These are phyloP conservation scores for Pseudofabraea citricarpa DNA, from an alignment of 2,329 filamentous ascomycete genomes.

Conservation along the genomic window DNA sequence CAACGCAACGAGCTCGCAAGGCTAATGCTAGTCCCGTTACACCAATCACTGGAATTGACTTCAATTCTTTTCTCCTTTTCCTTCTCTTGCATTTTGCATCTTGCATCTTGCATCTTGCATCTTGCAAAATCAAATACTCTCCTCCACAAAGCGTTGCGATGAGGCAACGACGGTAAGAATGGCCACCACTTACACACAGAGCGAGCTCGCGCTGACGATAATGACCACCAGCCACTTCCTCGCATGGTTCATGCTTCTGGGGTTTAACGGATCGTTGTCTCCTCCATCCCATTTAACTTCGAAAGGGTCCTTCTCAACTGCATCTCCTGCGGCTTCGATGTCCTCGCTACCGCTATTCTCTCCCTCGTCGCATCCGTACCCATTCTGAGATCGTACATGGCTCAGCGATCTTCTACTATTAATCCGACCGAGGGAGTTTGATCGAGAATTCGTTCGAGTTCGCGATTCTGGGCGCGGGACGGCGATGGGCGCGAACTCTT, in stretches of 20 bases:
- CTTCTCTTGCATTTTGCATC: too few relatives aligned
- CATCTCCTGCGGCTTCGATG: slow-evolving; percentile 17
- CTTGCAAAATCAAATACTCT: slow-evolving; percentile 4
- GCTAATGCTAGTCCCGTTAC: background rate
- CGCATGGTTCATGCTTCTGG: slow-evolving; percentile 59
- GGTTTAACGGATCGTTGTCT: slow-evolving; percentile 68
- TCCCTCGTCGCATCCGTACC: slow-evolving; percentile 26
- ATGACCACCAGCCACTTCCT: slow-evolving; percentile 76
- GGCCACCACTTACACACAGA: slow-evolving; percentile 71
- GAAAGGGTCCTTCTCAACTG: slow-evolving; percentile 40
- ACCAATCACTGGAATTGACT: too few relatives aligned
- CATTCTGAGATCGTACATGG: slow-evolving; percentile 23
- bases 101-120: slow-evolving; percentile 3
- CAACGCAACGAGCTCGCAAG: background rate
- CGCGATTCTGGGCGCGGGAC: background rate
- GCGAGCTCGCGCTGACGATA: slow-evolving; percentile 67
- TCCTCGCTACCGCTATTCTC: slow-evolving; percentile 7
- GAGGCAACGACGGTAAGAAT: background rate
- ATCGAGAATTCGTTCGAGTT: background rate
- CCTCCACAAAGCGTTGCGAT: background rate
- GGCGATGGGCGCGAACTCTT: background rate
- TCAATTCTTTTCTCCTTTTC: too few relatives aligned
- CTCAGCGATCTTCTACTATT: background rate
- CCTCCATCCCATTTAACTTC: slow-evolving; percentile 71
- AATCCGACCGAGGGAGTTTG: background rate